A percentile compares a stretch with the other conserved stretches of the same genome.
Evolutionary conservation across 345 rosid genomes (phyloP).

Genomic region (Odontarrhena argentea): DNA sequence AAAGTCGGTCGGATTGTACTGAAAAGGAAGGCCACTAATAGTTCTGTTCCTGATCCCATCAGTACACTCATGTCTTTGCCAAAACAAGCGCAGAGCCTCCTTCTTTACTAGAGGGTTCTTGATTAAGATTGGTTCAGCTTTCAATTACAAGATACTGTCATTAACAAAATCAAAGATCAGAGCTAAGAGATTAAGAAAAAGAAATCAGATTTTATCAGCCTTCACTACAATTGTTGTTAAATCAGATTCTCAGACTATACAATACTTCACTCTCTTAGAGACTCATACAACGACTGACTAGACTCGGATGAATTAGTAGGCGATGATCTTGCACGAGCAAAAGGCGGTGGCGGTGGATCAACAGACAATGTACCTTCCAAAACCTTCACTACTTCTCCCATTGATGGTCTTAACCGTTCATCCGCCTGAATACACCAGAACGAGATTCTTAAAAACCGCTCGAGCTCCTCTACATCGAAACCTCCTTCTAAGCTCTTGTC

Average conservation of each 20-base stretch:
- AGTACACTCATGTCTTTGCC: slow-evolving; percentile 8
- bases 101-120: background rate
- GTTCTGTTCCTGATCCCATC: slow-evolving; percentile 26
- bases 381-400: slow-evolving; percentile 81
- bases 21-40: slow-evolving; percentile 18
- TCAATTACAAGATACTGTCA: background rate
- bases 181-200: slow-evolving; percentile 7
- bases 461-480: slow-evolving; percentile 57
- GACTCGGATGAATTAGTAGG: slow-evolving; percentile 44
- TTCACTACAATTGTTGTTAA: slow-evolving; percentile 36
- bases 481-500: slow-evolving; percentile 51
- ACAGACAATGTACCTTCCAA: slow-evolving; percentile 73
- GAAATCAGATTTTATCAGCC: slow-evolving; percentile 35
- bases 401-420: slow-evolving; percentile 69
- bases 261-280: slow-evolving; percentile 14
- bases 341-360: slow-evolving; percentile 76
- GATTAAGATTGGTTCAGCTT: slow-evolving; percentile 1
- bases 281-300: slow-evolving; percentile 33
- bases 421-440: slow-evolving; percentile 83
- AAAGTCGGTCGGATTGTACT: slow-evolving; percentile 23
- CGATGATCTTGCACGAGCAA: slow-evolving; percentile 38
- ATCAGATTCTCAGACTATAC: slow-evolving; percentile 40
- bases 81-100: slow-evolving; percentile 4
- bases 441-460: slow-evolving; percentile 61
- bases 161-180: slow-evolving; percentile 19